These are phyloP conservation scores for Ceratonia siliqua DNA, from an alignment of 306 rosid species.

Conservation along the genomic window DNA sequence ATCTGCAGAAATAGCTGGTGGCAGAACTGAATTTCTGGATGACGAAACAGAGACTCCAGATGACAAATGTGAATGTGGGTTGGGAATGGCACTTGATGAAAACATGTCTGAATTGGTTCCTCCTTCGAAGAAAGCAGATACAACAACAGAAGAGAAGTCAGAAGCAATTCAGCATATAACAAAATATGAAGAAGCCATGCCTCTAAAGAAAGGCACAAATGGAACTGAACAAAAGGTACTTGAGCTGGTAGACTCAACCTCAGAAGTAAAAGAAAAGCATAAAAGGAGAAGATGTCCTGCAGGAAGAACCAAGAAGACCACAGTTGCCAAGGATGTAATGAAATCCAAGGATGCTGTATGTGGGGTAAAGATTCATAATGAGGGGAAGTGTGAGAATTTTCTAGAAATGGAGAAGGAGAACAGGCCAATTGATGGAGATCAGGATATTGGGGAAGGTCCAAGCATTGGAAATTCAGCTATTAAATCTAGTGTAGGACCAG, in stretches of 20 bases:
- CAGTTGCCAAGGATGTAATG: conserved; percentile 19
- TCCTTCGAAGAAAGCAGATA: conserved; percentile 27
- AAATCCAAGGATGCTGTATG: conserved; percentile 39
- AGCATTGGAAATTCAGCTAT: conserved; percentile 33
- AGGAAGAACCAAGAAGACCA: conserved; percentile 45
- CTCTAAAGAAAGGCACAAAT: conserved; percentile 33
- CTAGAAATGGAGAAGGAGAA: conserved; percentile 71
- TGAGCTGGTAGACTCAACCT: conserved; percentile 40
- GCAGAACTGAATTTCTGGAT: conserved; percentile 46
- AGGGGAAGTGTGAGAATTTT: conserved; percentile 29
- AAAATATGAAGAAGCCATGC: conserved; percentile 42
- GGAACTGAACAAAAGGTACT: conserved; percentile 37
- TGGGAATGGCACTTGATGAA: conserved; percentile 40
- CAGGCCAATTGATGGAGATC: conserved; percentile 46
- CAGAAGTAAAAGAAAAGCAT: conserved; percentile 44
- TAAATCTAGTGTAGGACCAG: conserved; percentile 34
- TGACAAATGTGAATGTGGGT: conserved; percentile 45
- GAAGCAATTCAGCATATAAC: conserved; percentile 32
- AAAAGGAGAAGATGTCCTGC: conserved; percentile 39
- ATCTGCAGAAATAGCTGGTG: conserved; percentile 32
- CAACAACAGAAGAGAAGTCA: conserved; percentile 33
- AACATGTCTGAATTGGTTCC: conserved; percentile 29
- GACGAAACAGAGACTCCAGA: conserved; percentile 82
- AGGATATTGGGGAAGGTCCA: conserved; percentile 30
- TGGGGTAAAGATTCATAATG: conserved; percentile 30